These are phyloP conservation scores for Pestalotiopsis fici DNA, from an alignment of 2,329 filamentous ascomycete species.

Conservation along the genomic window DNA sequence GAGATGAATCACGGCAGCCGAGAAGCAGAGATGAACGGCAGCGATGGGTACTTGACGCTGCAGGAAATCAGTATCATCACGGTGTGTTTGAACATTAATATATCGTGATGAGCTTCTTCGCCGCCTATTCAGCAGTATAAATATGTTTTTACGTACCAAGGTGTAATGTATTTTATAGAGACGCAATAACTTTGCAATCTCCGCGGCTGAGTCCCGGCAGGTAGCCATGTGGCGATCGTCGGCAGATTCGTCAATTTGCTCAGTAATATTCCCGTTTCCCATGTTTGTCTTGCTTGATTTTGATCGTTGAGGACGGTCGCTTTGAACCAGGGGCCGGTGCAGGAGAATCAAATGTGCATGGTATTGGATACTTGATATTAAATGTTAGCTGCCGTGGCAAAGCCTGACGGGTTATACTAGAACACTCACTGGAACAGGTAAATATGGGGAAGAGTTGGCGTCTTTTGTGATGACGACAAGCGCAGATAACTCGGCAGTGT, in stretches of 20 bases:
- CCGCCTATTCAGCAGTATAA: too few relatives aligned
- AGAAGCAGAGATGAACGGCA: background rate
- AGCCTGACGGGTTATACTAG: background rate
- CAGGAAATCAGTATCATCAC: background rate
- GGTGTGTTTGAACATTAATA: too few relatives aligned
- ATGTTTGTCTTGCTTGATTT: background rate
- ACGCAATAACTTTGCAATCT: background rate
- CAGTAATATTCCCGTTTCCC: background rate
- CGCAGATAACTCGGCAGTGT: background rate
- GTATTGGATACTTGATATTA: background rate
- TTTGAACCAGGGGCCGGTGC: background rate
- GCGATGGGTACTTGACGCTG: background rate
- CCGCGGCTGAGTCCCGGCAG: background rate
- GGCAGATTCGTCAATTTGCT: background rate
- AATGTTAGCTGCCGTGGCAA: background rate
- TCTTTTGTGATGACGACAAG: background rate
- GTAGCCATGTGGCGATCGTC: background rate
- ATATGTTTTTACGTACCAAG: background rate
- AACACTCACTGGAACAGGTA: background rate
- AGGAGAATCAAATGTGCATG: background rate
- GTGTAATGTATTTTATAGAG: background rate
- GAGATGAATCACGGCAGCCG: background rate
- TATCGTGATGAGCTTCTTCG: too few relatives aligned
- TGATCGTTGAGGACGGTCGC: background rate
- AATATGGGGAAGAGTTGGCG: background rate